Evolutionary conservation across 352 stramenopile species (phyloP), one percentile per base, ranked within the genome.

Genomic region (Phytophthora pisi): DNA sequence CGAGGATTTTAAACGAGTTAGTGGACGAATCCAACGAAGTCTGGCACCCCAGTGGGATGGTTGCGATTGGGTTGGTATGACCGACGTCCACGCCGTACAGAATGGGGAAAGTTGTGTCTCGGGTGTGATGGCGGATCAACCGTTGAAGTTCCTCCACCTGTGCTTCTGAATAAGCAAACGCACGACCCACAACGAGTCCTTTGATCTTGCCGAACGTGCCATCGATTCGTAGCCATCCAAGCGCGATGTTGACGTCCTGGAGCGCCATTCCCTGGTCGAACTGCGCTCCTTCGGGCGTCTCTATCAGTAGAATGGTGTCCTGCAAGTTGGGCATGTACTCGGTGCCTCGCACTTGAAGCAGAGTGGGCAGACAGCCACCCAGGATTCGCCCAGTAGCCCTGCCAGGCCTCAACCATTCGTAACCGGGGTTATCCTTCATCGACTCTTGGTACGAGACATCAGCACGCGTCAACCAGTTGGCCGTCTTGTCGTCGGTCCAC

Each of bases 401-500:
- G 16, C 83, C 81, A 31, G 31, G 11, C 4, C 79, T 76, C 1
- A 90, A 53, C 77, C 79, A 89, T 13, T 72, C 63, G 61, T 81
- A 84, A 4, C 72, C 78, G 3, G 54, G 26, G 61, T 91, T 90
- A 3, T 36, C 58, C 47, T 81, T 77, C 74, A 86, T 84, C 20
- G 42, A 31, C 9, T 87, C 64, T 42, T 56, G 30, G 56, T 88
- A 70, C 1, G 51, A 68, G 5, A 83, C 77, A 36, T 91, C 82
- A 0, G 64, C 68, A 11, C 70, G 62, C 0, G 71, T 82, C 28
- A 86, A 56, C 81, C 83, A 91, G 70, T 91, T 84, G 2, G 75
- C 70, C 4, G 79, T 86, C 61, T 87, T 89, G 69, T 91, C 79
- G 49, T 90, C 77, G 1, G 72, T 84, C 81, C 79, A 91, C 46